Evolutionary conservation across 768 basidiomycete genomes (phyloP), one percentile per base, ranked within the genome.

Genomic region (Lyophyllum decastes): DNA sequence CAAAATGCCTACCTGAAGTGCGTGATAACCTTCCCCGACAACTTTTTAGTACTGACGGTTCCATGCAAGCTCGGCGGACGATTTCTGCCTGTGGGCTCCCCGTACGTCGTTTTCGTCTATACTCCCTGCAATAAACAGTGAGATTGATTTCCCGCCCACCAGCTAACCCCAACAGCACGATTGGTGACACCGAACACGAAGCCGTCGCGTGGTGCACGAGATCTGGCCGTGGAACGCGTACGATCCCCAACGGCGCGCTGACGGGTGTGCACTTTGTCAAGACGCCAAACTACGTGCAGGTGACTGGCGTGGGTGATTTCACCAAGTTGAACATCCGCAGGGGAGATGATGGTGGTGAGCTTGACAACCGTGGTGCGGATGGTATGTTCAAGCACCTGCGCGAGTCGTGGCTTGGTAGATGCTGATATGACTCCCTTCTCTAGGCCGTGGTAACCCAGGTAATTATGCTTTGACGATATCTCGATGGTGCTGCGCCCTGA

Each of bases 191-290:
- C 0, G 92, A 94, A 67, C 82, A 79, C 34, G 71, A 81, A 50
- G 84, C 82, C 55, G 88, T 94, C 2, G 82, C 89, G 0, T 94
- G 83, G 79, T 95, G 90, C 77, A 86, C 86, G 30, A 86, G 88
- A 68, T 78, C 79, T 24, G 87, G 87, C 9, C 82, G 83, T 35
- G 92, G 92, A 9, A 81, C 89, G 0, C 88, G 92, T 49, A 71
- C 84, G 55, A 92, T 94, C 30, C 89, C 89, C 40, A 70, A 77
- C 0, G 88, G 87, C 21, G 77, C 88, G 9, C 73, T 94, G 41
- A 72, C 74, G 22, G 89, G 89, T 53, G 83, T 89, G 0, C 90
- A 92, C 70, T 80, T 85, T 65, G 79, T 90, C 64, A 78, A 77
- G 68, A 88, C 89, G 0, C 77, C 80, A 4, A 78, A 85, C 60